Percentiles rank a stretch among this genome's conserved stretches.
Evolutionary conservation across 2,329 filamentous ascomycete genomes (phyloP).

Genomic region (Graphiopsis chlorocephala): DNA sequence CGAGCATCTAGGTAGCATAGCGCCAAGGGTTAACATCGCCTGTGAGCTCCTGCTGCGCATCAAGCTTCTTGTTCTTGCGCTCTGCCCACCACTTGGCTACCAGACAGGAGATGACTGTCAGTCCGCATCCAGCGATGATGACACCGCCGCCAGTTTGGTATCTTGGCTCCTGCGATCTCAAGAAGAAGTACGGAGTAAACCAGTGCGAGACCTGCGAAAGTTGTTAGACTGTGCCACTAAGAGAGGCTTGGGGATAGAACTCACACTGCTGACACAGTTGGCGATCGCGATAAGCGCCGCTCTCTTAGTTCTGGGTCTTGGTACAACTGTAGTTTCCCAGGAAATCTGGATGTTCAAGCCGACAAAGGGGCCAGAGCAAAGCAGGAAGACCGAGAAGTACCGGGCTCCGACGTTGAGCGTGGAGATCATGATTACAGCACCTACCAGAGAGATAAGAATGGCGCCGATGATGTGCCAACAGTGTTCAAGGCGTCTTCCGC

Average conservation of each 20-base stretch:
- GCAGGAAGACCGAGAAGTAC: slow-evolving; percentile 31
- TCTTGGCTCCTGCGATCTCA: slow-evolving; percentile 18
- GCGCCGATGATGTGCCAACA: slow-evolving; percentile 31
- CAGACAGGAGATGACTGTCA: slow-evolving; percentile 18
- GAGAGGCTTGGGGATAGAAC: neutral
- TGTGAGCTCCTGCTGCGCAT: slow-evolving; percentile 15
- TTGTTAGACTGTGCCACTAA: neutral
- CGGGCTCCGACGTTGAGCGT: slow-evolving; percentile 33
- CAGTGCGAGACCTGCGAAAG: slow-evolving; percentile 13
- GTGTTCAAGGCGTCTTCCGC: slow-evolving; percentile 31
- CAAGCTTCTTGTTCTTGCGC: slow-evolving; percentile 19
- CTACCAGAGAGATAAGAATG: slow-evolving; percentile 26
- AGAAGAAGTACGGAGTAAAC: slow-evolving; percentile 21
- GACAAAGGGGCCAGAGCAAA: slow-evolving; percentile 39
- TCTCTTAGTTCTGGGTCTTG: slow-evolving; percentile 41
- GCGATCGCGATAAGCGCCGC: slow-evolving; percentile 45
- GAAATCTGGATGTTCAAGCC: slow-evolving; percentile 43
- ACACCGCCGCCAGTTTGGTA: slow-evolving; percentile 19
- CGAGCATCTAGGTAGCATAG: slow-evolving; percentile 16
- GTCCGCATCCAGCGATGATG: slow-evolving; percentile 19
- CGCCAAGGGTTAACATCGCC: slow-evolving; percentile 18
- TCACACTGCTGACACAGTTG: slow-evolving; percentile 26
- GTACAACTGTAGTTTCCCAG: slow-evolving; percentile 45
- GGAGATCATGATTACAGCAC: slow-evolving; percentile 30
- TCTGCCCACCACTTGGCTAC: slow-evolving; percentile 18